phyloP scores from a whole-genome alignment of 768 basidiomycete genomes.

The Lentinula edodes region DNA sequence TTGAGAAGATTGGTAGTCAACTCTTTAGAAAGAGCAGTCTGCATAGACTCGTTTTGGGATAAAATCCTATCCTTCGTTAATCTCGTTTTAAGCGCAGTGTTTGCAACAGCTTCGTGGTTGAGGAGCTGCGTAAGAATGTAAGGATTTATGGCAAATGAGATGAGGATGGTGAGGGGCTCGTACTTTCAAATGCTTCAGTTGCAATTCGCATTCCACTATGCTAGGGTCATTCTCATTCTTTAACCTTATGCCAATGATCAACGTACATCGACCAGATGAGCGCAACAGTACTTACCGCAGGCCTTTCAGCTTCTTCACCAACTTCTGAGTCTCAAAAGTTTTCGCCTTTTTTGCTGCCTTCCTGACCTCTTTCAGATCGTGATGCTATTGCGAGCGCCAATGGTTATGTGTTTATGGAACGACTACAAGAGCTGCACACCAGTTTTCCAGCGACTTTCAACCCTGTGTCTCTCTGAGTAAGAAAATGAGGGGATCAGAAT shows the following conservation, averaged over 20 bases:
- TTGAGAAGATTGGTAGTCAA: slow-evolving; percentile 29
- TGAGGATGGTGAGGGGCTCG: background rate
- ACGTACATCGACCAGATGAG: background rate
- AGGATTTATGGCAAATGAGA: background rate
- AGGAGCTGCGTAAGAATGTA: slow-evolving; percentile 36
- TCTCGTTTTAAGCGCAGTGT: slow-evolving; percentile 64
- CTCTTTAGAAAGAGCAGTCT: slow-evolving; percentile 39
- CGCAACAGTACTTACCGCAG: slow-evolving; percentile 41
- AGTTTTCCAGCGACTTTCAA: slow-evolving; percentile 48
- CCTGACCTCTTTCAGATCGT: slow-evolving; percentile 63
- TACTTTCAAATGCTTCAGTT: slow-evolving; percentile 67
- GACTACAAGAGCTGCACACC: slow-evolving; percentile 30
- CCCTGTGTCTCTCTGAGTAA: slow-evolving; percentile 32
- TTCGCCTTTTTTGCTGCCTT: slow-evolving; percentile 80
- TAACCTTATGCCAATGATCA: slow-evolving; percentile 20
- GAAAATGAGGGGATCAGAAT: background rate
- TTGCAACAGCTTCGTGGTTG: slow-evolving; percentile 53
- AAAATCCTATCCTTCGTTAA: slow-evolving; percentile 67
- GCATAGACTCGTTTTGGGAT: slow-evolving; percentile 41
- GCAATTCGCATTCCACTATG: slow-evolving; percentile 47
- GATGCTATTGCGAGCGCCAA: slow-evolving; percentile 46
- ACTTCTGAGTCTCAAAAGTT: slow-evolving; percentile 72
- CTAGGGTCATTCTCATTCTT: slow-evolving; percentile 32
- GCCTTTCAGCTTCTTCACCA: slow-evolving; percentile 77
- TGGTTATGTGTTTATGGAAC: background rate